Conservation (phyloP, 2,329 filamentous ascomycete genomes). For the Diaporthe batatas region DNA sequence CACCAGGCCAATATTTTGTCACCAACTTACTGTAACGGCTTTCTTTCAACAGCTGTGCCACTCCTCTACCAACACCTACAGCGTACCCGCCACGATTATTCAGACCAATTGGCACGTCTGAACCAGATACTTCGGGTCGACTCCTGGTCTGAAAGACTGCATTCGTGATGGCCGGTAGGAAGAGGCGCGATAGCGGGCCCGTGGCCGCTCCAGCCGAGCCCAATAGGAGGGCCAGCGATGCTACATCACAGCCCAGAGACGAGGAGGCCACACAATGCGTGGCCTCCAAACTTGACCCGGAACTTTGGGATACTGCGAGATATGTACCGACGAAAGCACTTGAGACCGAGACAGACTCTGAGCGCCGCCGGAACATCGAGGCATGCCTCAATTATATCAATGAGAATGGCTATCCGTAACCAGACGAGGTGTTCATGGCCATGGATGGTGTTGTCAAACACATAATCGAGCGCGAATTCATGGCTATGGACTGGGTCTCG, state of each 20-base stretch:
- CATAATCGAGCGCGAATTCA: neutral
- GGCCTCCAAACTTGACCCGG: neutral
- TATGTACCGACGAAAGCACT: neutral
- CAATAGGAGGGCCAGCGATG: too few species aligned
- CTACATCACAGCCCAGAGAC: too few species aligned
- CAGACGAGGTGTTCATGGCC: neutral
- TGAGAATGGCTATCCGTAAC: neutral
- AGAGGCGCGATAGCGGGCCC: neutral
- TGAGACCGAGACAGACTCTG: neutral
- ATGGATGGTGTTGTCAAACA: neutral
- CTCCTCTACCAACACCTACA: too few species aligned
- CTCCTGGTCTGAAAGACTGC: too few species aligned
- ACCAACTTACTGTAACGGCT: too few species aligned
- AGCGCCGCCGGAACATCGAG: conserved; percentile 9
- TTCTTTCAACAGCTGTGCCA: too few species aligned
- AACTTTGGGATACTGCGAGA: neutral
- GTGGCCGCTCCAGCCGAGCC: neutral
- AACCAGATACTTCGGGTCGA: too few species aligned
- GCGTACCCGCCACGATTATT: too few species aligned
- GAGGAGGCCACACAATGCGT: neutral
- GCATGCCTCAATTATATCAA: neutral
- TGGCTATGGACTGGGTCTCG: neutral
- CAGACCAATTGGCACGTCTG: too few species aligned
- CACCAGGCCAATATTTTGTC: too few species aligned
- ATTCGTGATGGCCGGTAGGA: too few species aligned